Conservation (phyloP, 257 asterid genomes). For the Solanum paucissectum region DNA sequence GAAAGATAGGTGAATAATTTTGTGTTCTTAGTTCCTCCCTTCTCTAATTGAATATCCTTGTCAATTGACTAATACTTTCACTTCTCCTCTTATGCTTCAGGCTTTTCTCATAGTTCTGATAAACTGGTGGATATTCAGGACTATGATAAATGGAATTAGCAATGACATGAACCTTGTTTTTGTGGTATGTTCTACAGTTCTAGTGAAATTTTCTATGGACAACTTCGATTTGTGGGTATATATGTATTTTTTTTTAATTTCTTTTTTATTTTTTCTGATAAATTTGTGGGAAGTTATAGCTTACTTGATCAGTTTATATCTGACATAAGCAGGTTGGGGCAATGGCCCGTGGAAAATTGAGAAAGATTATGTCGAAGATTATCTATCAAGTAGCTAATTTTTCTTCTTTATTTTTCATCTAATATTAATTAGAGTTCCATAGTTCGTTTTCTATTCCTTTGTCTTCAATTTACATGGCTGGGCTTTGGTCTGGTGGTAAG, state of each 20-base stretch:
- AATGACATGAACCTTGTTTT: constrained; percentile 56
- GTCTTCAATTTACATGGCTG: not conserved
- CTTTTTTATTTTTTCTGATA: too few relatives aligned
- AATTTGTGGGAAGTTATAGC: not conserved
- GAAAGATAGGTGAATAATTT: constrained; percentile 50
- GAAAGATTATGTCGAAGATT: constrained; percentile 56
- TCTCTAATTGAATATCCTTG: not conserved
- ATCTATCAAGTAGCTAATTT: constrained; percentile 44
- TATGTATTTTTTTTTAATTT: too few relatives aligned
- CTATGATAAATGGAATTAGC: constrained; percentile 38
- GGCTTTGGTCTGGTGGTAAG: not conserved
- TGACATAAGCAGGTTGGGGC: constrained; percentile 58
- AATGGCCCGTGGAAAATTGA: constrained; percentile 86
- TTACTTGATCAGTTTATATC: not conserved
- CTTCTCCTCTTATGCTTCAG: constrained; percentile 18
- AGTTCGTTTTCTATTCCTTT: not conserved
- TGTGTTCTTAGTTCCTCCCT: not conserved
- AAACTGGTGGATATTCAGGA: constrained; percentile 59
- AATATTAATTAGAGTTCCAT: not conserved
- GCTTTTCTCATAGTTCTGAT: constrained; percentile 86
- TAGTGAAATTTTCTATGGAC: not conserved
- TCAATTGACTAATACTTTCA: not conserved
- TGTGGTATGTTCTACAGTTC: constrained; percentile 41
- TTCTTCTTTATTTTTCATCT: not conserved
- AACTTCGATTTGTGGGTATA: not conserved